phyloP scores from a whole-genome alignment of 2,329 filamentous ascomycete species.

The Sarocladiaceae sp. region DNA sequence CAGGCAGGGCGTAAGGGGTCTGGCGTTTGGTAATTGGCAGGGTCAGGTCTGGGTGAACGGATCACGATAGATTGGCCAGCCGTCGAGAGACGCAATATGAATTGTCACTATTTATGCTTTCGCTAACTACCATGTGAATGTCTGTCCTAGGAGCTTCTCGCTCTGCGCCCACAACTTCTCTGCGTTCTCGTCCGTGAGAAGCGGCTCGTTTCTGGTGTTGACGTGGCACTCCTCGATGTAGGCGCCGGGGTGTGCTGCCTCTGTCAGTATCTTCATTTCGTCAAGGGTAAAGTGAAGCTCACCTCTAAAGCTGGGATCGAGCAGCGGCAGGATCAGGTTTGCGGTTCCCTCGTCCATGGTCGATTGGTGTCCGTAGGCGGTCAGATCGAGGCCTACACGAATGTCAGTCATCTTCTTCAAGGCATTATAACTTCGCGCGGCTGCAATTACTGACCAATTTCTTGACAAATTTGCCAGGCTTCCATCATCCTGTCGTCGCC shows the following conservation, averaged over 20 bases:
- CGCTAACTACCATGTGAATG: conserved; percentile 21
- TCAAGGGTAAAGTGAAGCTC: neutral
- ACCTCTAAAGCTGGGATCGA: conserved; percentile 1
- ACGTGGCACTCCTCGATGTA: conserved; percentile 1
- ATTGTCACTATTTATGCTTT: no score
- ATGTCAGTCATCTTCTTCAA: neutral
- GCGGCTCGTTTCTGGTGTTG: neutral
- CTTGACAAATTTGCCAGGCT: neutral
- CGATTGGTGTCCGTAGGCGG: neutral
- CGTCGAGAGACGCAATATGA: no score
- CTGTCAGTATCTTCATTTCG: neutral
- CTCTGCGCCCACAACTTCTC: conserved; percentile 29
- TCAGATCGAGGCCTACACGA: neutral
- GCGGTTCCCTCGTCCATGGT: conserved; percentile 4
- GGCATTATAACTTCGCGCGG: neutral
- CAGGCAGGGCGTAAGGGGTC: neutral
- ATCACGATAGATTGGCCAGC: no score
- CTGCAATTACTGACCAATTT: neutral
- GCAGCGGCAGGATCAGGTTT: neutral
- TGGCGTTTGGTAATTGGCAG: neutral
- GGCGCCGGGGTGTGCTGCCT: neutral
- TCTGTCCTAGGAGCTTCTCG: conserved; percentile 27
- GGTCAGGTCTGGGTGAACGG: no score
- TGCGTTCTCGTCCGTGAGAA: conserved; percentile 22
- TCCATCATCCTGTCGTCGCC: neutral